phyloP scores from a whole-genome alignment of 352 stramenopile species.

The Globisporangium solare region DNA sequence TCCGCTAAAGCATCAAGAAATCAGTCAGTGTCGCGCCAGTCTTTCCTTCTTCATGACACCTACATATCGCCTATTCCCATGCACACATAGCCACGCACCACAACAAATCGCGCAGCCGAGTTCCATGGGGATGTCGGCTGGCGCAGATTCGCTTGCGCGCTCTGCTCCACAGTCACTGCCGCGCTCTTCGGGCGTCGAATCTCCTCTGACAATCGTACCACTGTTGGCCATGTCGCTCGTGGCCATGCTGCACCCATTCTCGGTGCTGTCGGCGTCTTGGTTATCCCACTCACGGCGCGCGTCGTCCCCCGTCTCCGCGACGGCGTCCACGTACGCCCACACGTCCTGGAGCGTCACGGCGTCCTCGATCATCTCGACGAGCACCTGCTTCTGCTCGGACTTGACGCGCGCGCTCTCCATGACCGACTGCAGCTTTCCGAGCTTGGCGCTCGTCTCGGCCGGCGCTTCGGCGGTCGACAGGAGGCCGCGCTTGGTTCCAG shows the following conservation, averaged over 20 bases:
- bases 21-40: neutral
- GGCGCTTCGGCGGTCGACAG: neutral
- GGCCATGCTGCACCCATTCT: neutral
- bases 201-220: neutral
- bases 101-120: slow-evolving; percentile 37
- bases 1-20: slow-evolving; percentile 17
- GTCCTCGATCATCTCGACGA: slow-evolving; percentile 17
- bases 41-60: neutral
- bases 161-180: neutral
- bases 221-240: neutral
- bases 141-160: neutral
- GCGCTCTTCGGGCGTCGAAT: neutral
- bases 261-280: neutral
- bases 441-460: neutral
- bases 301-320: neutral
- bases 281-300: too few relatives aligned
- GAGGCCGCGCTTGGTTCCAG: neutral
- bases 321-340: slow-evolving; percentile 7
- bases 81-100: slow-evolving; percentile 17
- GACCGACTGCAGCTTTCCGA: slow-evolving; percentile 14
- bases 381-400: slow-evolving; percentile 8
- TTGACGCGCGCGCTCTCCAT: slow-evolving; percentile 12
- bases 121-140: slow-evolving; percentile 21
- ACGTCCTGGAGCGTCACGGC: slow-evolving; percentile 11
- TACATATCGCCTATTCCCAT: too few relatives aligned